These are phyloP conservation scores for Fusarium multiceps DNA, from an alignment of 2,329 filamentous ascomycete species.

Conservation along the genomic window DNA sequence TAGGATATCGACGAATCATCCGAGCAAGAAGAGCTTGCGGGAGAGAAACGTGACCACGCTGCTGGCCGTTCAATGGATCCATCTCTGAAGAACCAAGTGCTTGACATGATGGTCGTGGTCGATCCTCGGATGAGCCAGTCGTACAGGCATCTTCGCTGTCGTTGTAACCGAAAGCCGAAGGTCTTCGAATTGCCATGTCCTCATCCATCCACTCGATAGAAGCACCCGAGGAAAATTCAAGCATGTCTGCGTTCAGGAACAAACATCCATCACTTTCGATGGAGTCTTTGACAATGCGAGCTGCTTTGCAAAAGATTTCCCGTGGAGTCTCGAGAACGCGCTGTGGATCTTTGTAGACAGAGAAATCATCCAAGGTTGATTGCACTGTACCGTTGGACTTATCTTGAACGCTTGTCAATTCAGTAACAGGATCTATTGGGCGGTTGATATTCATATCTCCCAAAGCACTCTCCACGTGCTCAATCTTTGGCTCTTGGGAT, in stretches of 20 bases:
- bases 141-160: constrained; percentile 25
- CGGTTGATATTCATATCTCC: constrained; percentile 1
- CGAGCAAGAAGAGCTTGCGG: constrained; percentile 54
- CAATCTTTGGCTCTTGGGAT: constrained; percentile 18
- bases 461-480: background rate
- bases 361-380: background rate
- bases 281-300: constrained; percentile 56
- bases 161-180: constrained; percentile 14
- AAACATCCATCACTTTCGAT: constrained; percentile 55
- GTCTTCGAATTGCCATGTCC: constrained; percentile 10
- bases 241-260: constrained; percentile 51
- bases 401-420: background rate
- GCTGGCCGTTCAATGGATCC: constrained; percentile 9
- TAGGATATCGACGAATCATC: constrained; percentile 58
- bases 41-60: constrained; percentile 40
- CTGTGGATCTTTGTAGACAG: background rate
- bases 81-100: constrained; percentile 16
- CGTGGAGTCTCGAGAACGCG: background rate
- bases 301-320: constrained; percentile 56
- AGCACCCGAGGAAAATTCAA: constrained; percentile 28
- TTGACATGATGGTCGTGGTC: constrained; percentile 16
- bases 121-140: constrained; percentile 23
- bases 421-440: background rate
- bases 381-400: background rate
- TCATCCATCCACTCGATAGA: constrained; percentile 27